Evolutionary conservation across 2,329 filamentous ascomycete species (phyloP).

Genomic region (Leptographium wingfieldii): DNA sequence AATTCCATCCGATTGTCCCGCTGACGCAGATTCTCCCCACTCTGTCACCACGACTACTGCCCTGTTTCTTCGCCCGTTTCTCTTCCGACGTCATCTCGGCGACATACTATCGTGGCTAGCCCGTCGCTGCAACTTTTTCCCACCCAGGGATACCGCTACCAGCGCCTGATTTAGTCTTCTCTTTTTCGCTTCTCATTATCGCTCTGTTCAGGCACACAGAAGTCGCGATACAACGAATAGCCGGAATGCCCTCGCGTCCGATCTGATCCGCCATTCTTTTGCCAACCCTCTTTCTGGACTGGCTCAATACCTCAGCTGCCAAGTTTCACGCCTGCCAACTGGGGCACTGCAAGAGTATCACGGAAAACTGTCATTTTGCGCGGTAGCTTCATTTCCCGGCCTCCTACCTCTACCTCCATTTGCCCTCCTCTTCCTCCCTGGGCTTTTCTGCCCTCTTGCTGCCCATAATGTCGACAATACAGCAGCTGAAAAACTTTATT

Average conservation of each 20-base stretch:
- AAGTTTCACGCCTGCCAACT: not conserved
- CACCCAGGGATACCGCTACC: not conserved
- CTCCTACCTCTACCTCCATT: not conserved
- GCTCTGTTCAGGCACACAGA: not conserved
- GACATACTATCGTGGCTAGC: not conserved
- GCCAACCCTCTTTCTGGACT: not conserved
- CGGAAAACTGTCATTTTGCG: not conserved
- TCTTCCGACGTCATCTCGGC: not conserved
- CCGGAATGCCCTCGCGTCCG: not conserved
- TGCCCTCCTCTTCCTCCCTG: not conserved
- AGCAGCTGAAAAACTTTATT: conserved; percentile 97
- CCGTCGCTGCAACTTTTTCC: not conserved
- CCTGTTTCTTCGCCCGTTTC: not conserved
- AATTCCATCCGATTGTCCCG: not conserved
- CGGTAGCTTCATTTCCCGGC: not conserved
- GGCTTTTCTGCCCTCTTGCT: not conserved
- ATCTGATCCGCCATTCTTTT: not conserved
- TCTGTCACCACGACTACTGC: not conserved
- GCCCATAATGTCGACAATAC: conserved; percentile 56
- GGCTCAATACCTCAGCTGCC: not conserved
- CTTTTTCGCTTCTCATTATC: not conserved
- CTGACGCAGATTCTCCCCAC: not conserved
- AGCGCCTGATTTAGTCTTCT: not conserved
- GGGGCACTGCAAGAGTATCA: not conserved
- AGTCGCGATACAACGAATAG: not conserved